Base-by-base conservation (phyloP, 306 rosid species). In the Sesbania bispinosa region DNA sequence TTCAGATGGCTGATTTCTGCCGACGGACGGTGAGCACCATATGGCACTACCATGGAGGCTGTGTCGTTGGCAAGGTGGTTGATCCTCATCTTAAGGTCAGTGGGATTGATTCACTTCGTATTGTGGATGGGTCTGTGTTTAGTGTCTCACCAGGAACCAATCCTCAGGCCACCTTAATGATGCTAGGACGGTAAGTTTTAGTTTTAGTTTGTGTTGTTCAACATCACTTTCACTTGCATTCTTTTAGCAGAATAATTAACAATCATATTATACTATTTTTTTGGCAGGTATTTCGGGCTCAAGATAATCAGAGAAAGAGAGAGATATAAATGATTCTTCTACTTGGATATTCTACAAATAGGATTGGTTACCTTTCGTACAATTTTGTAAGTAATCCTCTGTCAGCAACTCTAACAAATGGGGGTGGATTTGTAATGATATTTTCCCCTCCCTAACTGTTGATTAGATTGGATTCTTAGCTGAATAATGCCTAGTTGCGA, bases 21-120 rank as follows among this genome's bases (percentile, higher is more conserved):
- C 82, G 89, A 9, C 67, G 88, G 24, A 93, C 90, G 0, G 98
- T 93, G 14, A 87, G 88, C 70, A 93, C 96, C 62, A 88, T 93
- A 27, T 93, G 98, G 98, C 98, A 93, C 62, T 93, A 88, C 76
- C 98, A 93, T 35, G 98, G 98, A 0, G 98, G 98, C 0, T 88
- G 98, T 26, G 84, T 88, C 1, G 85, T 83, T 7, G 97, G 97
- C 35, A 88, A 85, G 77, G 98, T 93, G 54, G 97, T 93, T 33
- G 93, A 95, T 60, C 69, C 36, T 10, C 72, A 85, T 9, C 84
- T 83, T 47, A 60, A 73, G 48, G 85, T 95, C 18, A 39, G 75
- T 2, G 96, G 98, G 4, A 10, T 87, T 23, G 52, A 60, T 45
- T 81, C 94, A 0, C 88, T 93, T 55, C 82, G 98, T 5, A 52